These are phyloP conservation scores for Penicillium sp. DNA, from an alignment of 2,329 filamentous ascomycete species.

Conservation along the genomic window DNA sequence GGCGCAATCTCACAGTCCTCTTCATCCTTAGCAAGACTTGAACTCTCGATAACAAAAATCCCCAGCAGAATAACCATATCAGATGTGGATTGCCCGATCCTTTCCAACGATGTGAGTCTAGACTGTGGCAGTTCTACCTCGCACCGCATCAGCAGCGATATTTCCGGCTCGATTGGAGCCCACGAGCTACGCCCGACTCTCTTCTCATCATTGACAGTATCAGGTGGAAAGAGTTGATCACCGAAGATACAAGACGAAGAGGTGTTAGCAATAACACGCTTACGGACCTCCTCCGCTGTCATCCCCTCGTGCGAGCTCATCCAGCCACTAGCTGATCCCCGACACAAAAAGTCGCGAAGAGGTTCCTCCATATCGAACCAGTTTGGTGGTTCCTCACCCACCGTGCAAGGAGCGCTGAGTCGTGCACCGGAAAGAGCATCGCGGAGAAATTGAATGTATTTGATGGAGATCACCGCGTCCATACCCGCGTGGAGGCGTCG, in stretches of 20 bases:
- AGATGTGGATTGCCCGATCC: neutral
- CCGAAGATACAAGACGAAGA: neutral
- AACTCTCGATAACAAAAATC: neutral
- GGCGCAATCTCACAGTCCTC: neutral
- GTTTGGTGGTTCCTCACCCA: slow-evolving; percentile 20
- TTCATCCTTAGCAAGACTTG: neutral
- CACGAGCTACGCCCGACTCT: neutral
- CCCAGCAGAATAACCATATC: neutral
- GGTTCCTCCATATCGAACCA: slow-evolving; percentile 27
- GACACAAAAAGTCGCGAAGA: slow-evolving; percentile 28
- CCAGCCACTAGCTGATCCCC: slow-evolving; percentile 1
- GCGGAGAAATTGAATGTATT: slow-evolving; percentile 40
- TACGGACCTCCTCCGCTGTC: neutral
- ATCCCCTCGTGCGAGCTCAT: neutral
- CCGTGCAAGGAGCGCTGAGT: slow-evolving; percentile 10
- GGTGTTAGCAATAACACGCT: neutral
- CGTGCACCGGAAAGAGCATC: slow-evolving; percentile 34
- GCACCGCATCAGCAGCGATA: neutral
- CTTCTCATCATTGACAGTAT: neutral
- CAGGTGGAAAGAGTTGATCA: neutral
- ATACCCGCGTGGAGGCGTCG: slow-evolving; percentile 35
- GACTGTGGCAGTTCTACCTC: neutral
- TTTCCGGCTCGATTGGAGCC: neutral
- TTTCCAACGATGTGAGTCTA: neutral
- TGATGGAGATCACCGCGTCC: slow-evolving; percentile 40